phyloP scores from a whole-genome alignment of 768 basidiomycete genomes.

The Paxillus ammoniavirescens region DNA sequence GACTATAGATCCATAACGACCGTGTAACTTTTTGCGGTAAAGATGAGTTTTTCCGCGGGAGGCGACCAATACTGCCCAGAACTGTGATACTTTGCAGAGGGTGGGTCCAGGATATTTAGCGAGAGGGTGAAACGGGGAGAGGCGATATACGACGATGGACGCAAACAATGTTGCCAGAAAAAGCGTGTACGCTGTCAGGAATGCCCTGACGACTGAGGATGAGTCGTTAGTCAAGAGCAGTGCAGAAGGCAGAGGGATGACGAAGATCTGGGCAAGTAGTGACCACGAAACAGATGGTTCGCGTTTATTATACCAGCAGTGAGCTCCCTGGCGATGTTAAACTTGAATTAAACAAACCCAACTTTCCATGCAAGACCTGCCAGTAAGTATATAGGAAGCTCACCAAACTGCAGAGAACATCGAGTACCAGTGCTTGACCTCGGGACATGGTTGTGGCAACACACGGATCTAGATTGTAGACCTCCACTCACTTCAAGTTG shows the following conservation, averaged over 20 bases:
- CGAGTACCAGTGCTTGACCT: constrained; percentile 4
- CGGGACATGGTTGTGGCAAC: constrained; percentile 2
- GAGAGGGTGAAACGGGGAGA: constrained; percentile 40
- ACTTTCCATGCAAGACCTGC: neutral
- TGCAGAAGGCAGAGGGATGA: constrained; percentile 12
- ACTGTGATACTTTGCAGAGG: constrained; percentile 29
- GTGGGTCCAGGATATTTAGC: constrained; percentile 37
- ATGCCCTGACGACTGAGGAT: constrained; percentile 2
- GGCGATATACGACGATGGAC: constrained; percentile 34
- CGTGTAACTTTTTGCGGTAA: constrained; percentile 25
- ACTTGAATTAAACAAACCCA: neutral
- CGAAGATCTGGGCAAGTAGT: constrained; percentile 8
- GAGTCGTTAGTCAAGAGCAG: constrained; percentile 9
- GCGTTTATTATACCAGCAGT: constrained; percentile 15
- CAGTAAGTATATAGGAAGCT: neutral
- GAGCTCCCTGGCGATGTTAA: constrained; percentile 8
- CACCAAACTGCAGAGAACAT: constrained; percentile 21
- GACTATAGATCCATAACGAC: constrained; percentile 31
- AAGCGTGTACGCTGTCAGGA: constrained; percentile 12
- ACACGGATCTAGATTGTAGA: neutral
- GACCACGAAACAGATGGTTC: constrained; percentile 17
- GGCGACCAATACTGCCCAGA: constrained; percentile 21
- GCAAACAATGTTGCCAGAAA: constrained; percentile 20
- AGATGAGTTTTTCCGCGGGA: constrained; percentile 19
- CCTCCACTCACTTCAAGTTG: too few relatives aligned